These are phyloP conservation scores for Penicillium arizonense DNA, from an alignment of 495 filamentous ascomycete species.

Conservation along the genomic window DNA sequence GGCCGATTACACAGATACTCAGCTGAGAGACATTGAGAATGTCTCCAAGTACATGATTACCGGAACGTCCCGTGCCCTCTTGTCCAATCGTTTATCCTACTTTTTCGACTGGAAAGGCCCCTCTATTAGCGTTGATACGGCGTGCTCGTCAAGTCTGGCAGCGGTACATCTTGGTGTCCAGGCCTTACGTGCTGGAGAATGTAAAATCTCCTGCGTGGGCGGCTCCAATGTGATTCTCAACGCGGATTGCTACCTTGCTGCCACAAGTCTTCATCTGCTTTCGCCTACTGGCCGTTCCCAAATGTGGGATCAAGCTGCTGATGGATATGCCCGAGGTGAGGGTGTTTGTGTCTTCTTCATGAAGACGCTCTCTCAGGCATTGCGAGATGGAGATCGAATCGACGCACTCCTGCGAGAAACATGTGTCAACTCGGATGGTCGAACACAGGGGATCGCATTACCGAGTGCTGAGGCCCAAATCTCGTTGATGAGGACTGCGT, in stretches of 20 bases:
- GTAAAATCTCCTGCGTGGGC: constrained; percentile 21
- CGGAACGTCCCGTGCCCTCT: constrained; percentile 35
- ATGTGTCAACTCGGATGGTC: constrained; percentile 31
- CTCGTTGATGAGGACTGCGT: constrained; percentile 26
- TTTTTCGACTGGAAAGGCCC: constrained; percentile 36
- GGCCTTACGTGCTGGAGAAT: constrained; percentile 24
- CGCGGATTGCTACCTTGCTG: constrained; percentile 17
- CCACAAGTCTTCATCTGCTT: constrained; percentile 22
- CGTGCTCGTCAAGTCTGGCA: constrained; percentile 35
- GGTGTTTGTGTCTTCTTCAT: constrained; percentile 32
- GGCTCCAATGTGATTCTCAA: constrained; percentile 30
- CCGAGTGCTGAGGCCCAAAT: constrained; percentile 28
- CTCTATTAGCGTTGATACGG: constrained; percentile 34
- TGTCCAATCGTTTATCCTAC: constrained; percentile 38
- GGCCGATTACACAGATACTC: constrained; percentile 37
- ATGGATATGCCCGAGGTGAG: constrained; percentile 40
- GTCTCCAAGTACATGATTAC: constrained; percentile 37
- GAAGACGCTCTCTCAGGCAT: constrained; percentile 23
- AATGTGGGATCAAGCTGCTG: constrained; percentile 33
- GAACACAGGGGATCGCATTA: constrained; percentile 26
- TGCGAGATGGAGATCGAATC: constrained; percentile 29
- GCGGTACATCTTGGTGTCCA: constrained; percentile 36
- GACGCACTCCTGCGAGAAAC: constrained; percentile 32
- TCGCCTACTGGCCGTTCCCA: constrained; percentile 19
- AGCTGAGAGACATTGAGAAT: constrained; percentile 29